Conservation (phyloP, 164 flowering plant species). For the Liriodendron chinense region DNA sequence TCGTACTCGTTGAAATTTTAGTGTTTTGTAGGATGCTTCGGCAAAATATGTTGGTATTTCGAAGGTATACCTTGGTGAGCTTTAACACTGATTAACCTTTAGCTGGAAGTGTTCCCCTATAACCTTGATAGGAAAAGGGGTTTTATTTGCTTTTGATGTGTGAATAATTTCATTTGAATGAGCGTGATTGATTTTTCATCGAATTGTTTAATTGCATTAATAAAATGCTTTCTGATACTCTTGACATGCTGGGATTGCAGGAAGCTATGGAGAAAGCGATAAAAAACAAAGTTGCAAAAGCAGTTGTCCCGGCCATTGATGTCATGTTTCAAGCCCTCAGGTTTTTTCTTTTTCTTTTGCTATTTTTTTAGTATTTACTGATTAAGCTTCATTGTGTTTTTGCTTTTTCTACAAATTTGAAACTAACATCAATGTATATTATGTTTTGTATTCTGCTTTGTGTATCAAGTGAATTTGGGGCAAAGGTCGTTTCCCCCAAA, state of each 20-base stretch:
- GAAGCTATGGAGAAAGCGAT: constrained; percentile 99
- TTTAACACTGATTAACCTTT: too few relatives aligned
- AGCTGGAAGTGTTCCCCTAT: too few relatives aligned
- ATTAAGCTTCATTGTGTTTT: background rate
- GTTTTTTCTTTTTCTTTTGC: constrained; percentile 33
- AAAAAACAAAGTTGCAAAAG: constrained; percentile 95
- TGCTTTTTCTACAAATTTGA: background rate
- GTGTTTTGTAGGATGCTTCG: too few relatives aligned
- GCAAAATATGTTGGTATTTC: too few relatives aligned
- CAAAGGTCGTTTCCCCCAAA: constrained; percentile 92
- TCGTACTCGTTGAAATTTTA: too few relatives aligned
- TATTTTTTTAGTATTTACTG: too few relatives aligned
- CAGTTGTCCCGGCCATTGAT: constrained; percentile 98
- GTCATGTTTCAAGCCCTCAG: constrained; percentile 99
- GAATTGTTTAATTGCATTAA: too few relatives aligned
- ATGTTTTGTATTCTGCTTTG: background rate
- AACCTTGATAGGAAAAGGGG: too few relatives aligned
- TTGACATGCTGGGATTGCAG: constrained; percentile 32
- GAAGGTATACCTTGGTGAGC: too few relatives aligned
- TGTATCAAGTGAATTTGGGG: constrained; percentile 80
- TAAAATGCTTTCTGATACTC: background rate
- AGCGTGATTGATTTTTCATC: too few relatives aligned
- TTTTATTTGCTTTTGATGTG: too few relatives aligned
- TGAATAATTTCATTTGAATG: too few relatives aligned
- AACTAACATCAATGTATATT: background rate